Conservation (phyloP, 2,329 filamentous ascomycete species). For the Talaromyces sp. region DNA sequence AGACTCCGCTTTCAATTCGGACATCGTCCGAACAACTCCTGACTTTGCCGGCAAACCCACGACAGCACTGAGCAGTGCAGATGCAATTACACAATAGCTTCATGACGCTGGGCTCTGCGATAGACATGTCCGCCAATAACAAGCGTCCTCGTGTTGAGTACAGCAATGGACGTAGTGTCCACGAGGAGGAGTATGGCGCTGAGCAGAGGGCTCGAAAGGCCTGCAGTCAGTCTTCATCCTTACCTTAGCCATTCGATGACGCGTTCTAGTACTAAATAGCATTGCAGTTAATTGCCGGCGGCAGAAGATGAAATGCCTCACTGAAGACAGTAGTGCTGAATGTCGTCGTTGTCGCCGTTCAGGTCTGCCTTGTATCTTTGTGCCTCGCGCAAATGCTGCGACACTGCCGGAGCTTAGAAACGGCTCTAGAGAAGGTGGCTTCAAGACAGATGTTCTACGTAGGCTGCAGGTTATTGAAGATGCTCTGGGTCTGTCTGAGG, state of each 20-base stretch:
- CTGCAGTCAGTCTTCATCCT: slow-evolving; percentile 12
- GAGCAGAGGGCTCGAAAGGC: slow-evolving; percentile 19
- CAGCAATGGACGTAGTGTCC: not conserved
- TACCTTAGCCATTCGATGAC: not conserved
- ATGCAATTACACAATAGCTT: not conserved
- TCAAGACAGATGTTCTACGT: slow-evolving; percentile 16
- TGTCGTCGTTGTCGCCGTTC: slow-evolving; percentile 17
- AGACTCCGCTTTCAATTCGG: not conserved
- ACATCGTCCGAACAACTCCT: slow-evolving; percentile 3
- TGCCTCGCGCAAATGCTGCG: slow-evolving; percentile 18
- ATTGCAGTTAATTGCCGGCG: slow-evolving; percentile 16
- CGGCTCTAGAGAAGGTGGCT: slow-evolving; percentile 1
- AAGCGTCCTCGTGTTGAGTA: slow-evolving; percentile 10
- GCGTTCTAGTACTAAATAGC: slow-evolving; percentile 4
- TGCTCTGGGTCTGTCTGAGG: slow-evolving; percentile 4
- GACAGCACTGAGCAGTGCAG: not conserved
- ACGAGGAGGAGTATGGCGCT: slow-evolving; percentile 5
- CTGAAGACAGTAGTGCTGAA: not conserved
- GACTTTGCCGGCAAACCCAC: not conserved
- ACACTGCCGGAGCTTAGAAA: slow-evolving; percentile 8
- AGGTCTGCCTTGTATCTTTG: slow-evolving; percentile 17
- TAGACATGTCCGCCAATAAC: slow-evolving; percentile 14
- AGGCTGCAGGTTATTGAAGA: slow-evolving; percentile 15
- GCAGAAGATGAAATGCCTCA: slow-evolving; percentile 18
- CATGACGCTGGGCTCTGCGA: not conserved